A percentile compares a stretch with the other conserved stretches of the same genome.
Conservation (phyloP, 805 yeast species). For the Candida ulmi region DNA sequence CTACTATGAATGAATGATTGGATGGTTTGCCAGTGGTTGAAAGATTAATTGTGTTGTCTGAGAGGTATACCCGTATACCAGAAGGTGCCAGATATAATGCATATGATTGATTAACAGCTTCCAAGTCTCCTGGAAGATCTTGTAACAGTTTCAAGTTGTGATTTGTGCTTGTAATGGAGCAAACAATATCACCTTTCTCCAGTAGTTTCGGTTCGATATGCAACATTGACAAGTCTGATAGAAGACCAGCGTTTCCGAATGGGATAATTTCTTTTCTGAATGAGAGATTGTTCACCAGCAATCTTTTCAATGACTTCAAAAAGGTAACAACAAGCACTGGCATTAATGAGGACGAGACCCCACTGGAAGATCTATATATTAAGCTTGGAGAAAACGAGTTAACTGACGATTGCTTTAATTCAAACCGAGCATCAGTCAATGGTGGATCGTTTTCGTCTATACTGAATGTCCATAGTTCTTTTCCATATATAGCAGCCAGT, state of each 20-base stretch:
- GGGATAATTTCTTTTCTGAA: constrained; percentile 35
- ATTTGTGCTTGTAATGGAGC: constrained; percentile 28
- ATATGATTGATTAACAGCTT: constrained; percentile 22
- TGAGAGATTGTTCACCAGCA: constrained; percentile 29
- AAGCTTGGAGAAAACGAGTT: constrained; percentile 15
- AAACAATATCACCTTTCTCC: constrained; percentile 37
- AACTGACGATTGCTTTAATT: constrained; percentile 9
- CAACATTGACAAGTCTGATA: constrained; percentile 27
- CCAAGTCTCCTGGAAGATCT: constrained; percentile 6
- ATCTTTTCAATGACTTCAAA: constrained; percentile 42
- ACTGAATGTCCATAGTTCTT: constrained; percentile 40
- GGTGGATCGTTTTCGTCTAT: constrained; percentile 30
- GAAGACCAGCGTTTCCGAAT: constrained; percentile 42
- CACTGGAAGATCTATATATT: constrained; percentile 10
- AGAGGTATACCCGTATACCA: constrained; percentile 44
- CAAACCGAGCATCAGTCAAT: constrained; percentile 22
- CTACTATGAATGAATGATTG: constrained; percentile 31
- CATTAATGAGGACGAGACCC: constrained; percentile 26
- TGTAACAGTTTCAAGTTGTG: constrained; percentile 30
- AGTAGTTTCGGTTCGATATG: constrained; percentile 44
- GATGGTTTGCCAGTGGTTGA: constrained; percentile 37
- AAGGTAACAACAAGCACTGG: constrained; percentile 38
- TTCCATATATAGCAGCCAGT: constrained; percentile 32
- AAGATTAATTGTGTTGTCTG: constrained; percentile 28
- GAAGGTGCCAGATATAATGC: constrained; percentile 50